Evolutionary conservation across 352 stramenopile species (phyloP), one percentile per base, ranked within the genome.

Genomic region (Salisapilia sapeloensis): DNA sequence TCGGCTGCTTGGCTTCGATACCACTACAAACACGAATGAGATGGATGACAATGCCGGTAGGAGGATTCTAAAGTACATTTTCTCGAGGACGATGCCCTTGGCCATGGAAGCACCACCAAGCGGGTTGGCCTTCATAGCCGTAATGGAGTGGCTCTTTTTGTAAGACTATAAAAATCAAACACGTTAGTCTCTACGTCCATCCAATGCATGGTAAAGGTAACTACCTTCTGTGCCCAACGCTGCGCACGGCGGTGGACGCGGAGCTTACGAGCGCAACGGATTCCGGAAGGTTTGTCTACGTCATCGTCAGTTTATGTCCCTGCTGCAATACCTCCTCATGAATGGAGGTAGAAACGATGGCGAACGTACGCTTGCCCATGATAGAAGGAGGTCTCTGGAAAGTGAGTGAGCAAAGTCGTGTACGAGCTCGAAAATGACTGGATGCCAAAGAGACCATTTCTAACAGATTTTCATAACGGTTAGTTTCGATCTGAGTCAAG

Each of bases 1-100:
- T 99, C 39, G 96, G 96, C 82, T 99, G 96, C 78, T 99, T 99
- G 50, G 96, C 95, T 60, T 99, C 96, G 95, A 99, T 99, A 65
- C 96, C 96, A 46, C 66, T 86, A 58, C 23, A 29, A 24, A 19
- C 19, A 15, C 19, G 17, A 56, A 27, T 24, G 10, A 18, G 14
- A 22, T 7, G 11, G 19, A 15, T 12, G 19, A 33, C n/a, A 14
- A n/a, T 17, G 23, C 10, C 11, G 16, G 2, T 2, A 27, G 29
- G 6, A 9, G 5, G 27, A 2, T 3, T 33, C 29, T 9, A 16
- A 56, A 63, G 41, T 56, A 85, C 60, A 99, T 99, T 85, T 99
- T 99, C 67, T 99, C 96, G 28, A 99, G 77, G 24, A 99, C 96
- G 63, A 99, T 99, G 63, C 95, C 96, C 86, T 99, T 99, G 53